Percentiles rank a stretch among this genome's conserved stretches.
Conservation (phyloP, 2,329 filamentous ascomycete species). For the Colletotrichum neosansevieriae region DNA sequence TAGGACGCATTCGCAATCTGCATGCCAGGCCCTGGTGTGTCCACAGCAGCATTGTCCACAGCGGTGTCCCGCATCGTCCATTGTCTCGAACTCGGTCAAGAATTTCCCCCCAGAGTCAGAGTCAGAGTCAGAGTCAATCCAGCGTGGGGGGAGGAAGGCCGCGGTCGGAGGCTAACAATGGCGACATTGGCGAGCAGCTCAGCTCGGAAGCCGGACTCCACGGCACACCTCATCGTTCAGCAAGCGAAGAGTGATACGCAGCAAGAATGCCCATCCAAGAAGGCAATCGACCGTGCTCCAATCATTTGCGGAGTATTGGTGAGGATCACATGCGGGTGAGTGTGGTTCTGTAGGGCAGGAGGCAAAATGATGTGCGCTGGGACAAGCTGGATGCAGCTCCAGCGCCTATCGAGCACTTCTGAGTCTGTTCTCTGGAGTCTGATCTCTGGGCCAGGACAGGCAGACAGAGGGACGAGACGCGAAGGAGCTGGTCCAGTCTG, state of each 20-base stretch:
- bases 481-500: not conserved
- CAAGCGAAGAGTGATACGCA: conserved; percentile 14
- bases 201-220: conserved; percentile 11
- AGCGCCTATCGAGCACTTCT: not conserved
- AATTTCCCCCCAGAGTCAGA: not conserved
- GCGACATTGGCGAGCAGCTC: conserved; percentile 14
- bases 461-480: not conserved
- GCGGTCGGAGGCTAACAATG: conserved; percentile 13
- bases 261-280: conserved; percentile 4
- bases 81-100: conserved; percentile 29
- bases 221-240: conserved; percentile 36
- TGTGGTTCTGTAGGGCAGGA: conserved; percentile 26
- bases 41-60: not conserved
- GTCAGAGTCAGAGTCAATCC: conserved; percentile 11
- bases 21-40: conserved; percentile 8
- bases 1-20: conserved; percentile 13
- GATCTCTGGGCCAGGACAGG: not conserved
- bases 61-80: conserved; percentile 16
- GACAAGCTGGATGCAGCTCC: conserved; percentile 29
- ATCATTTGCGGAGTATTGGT: conserved; percentile 5
- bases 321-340: conserved; percentile 20
- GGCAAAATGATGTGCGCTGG: conserved; percentile 35
- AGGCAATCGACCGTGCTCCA: conserved; percentile 10
- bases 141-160: conserved; percentile 14
- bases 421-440: conserved; percentile 8